phyloP scores from a whole-genome alignment of 164 flowering plant species.

The Saururus chinensis region DNA sequence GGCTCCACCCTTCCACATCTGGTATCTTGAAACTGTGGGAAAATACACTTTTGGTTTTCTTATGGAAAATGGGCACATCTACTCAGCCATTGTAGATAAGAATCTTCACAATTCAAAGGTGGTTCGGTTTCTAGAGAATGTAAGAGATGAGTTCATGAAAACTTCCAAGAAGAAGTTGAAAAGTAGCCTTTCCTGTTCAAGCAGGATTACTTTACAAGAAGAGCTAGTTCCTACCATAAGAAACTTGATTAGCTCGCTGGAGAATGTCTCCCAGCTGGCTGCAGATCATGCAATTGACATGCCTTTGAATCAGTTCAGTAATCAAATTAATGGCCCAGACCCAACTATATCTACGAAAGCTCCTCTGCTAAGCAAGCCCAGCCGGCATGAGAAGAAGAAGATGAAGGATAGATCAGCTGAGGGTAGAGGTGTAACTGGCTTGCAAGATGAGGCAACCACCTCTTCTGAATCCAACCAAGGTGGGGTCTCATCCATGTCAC shows the following conservation, averaged over 20 bases:
- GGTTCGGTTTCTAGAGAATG: slow-evolving; percentile 43
- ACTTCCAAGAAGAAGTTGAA: slow-evolving; percentile 32
- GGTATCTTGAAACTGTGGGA: slow-evolving; percentile 51
- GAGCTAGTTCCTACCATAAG: slow-evolving; percentile 49
- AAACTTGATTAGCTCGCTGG: slow-evolving; percentile 49
- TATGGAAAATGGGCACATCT: slow-evolving; percentile 62
- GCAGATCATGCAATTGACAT: slow-evolving; percentile 14
- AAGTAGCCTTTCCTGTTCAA: slow-evolving; percentile 32
- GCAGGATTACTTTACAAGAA: slow-evolving; percentile 34
- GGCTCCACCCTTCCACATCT: slow-evolving; percentile 51
- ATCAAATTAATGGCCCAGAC: slow-evolving; percentile 24
- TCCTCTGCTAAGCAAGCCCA: slow-evolving; percentile 50
- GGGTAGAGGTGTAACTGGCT: slow-evolving; percentile 30
- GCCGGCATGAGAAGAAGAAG: slow-evolving; percentile 47
- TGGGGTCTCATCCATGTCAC: slow-evolving; percentile 26
- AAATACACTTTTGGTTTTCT: slow-evolving; percentile 51
- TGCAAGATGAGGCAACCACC: slow-evolving; percentile 44
- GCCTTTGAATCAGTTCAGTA: slow-evolving; percentile 9
- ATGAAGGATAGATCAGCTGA: slow-evolving; percentile 39
- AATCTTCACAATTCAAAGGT: slow-evolving; percentile 35
- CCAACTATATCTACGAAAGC: slow-evolving; percentile 40
- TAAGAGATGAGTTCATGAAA: slow-evolving; percentile 62
- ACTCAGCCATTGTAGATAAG: slow-evolving; percentile 50
- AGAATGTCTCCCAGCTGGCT: slow-evolving; percentile 29
- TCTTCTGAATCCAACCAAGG: slow-evolving; percentile 26